Evolutionary conservation across 306 rosid species (phyloP), one percentile per base, ranked within the genome.

Genomic region (Vigna mungo): DNA sequence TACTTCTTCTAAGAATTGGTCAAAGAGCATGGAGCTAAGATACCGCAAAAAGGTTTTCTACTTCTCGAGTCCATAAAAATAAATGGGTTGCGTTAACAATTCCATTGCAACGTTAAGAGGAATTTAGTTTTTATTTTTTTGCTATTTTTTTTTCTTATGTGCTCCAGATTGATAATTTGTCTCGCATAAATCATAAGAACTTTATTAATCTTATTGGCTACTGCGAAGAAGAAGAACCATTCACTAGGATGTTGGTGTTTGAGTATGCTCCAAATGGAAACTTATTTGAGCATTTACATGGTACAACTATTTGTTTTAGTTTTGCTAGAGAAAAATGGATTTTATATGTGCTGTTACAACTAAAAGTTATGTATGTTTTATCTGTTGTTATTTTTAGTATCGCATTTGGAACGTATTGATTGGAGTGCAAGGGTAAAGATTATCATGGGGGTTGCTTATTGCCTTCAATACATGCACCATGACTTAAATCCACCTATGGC

Each of bases 261-360:
- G 99, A 96, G 86, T 96, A 96, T 78, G 96, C 96, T 72, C 98
- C 99, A 23, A 96, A 87, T 56, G 99, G 99, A 83, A 82, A 63
- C 54, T 81, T 96, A 68, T 91, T 71, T 56, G 98, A 96, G 83
- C 88, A 96, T 84, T 74, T 96, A 18, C 99, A 96, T 84, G 90
- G 98, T 96, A 88, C 52, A 83, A 58, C 44, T 78, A 59, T 34
- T 60, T 34, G 56, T 53, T 69, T 77, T 62, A 14, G 46, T 47
- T 12, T 60, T 59, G 21, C 48, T 30, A 27, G 62, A 37, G 44
- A 32, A 30, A 62, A 48, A 7, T 6, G n/a, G 21, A 11, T 53
- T 78, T 30, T 59, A 62, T 49, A 10, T 56, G 46, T 76, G 49
- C 51, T 39, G 23, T 52, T 51, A 30, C 34, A 69, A 56, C 18